A percentile compares a stretch with the other conserved stretches of the same genome.
phyloP scores from a whole-genome alignment of 2,329 filamentous ascomycete species.

The Clarireedia hainanense region DNA sequence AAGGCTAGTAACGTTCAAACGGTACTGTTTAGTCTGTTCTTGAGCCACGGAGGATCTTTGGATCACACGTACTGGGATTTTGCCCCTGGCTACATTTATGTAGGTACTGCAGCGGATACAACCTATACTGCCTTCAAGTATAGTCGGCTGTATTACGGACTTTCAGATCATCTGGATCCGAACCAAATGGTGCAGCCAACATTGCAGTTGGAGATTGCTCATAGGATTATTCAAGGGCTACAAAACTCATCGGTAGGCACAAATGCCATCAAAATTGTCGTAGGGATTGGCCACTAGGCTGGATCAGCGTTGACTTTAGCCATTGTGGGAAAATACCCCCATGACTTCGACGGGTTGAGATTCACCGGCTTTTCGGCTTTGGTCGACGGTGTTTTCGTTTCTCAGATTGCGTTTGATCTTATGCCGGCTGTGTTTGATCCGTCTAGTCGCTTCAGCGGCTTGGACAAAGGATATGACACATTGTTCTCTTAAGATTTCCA shows the following conservation, averaged over 20 bases:
- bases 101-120: conserved; percentile 40
- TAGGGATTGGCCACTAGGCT: background rate
- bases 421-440: background rate
- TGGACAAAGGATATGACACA: no score
- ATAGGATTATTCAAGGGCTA: background rate
- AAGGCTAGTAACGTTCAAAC: background rate
- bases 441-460: background rate
- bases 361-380: background rate
- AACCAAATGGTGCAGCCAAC: background rate
- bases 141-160: conserved; percentile 6
- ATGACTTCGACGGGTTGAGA: background rate
- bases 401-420: background rate
- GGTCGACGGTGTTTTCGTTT: background rate
- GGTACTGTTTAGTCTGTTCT: conserved; percentile 4
- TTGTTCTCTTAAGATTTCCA: no score
- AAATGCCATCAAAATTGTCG: background rate
- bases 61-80: conserved; percentile 10
- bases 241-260: background rate
- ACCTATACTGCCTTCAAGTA: conserved; percentile 13
- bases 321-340: background rate
- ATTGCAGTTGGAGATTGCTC: background rate
- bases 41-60: conserved; percentile 7
- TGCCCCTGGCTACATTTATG: conserved; percentile 45
- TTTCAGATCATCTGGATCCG: background rate
- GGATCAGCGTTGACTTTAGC: background rate